Base-by-base conservation (phyloP, 2,329 filamentous ascomycete species). In the Periconia sp. region DNA sequence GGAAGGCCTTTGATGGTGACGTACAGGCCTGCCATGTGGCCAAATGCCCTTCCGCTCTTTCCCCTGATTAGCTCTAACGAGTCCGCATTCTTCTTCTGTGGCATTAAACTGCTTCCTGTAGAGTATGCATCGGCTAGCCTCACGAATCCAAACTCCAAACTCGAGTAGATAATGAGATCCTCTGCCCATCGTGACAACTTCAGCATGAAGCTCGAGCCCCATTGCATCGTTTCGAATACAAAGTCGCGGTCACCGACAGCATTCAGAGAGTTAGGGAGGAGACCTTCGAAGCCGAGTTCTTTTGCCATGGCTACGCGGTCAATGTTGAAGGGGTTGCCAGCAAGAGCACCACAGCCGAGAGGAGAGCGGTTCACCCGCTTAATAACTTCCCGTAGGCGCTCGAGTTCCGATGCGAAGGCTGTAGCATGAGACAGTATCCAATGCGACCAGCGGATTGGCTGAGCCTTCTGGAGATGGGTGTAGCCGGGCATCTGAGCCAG, bases 31-130 rank as follows among this genome's bases (percentile, higher is more conserved):
- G 87, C 82, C 83, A 92, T 88, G 53, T 90, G 86, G 18, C 89
- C 90, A 62, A 95, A 92, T 3, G 84, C 81, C 45, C 87, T 79
- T 1, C 88, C 89, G 21, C 80, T 78, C 75, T 92, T 92, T 38
- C 88, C 88, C n/a, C 88, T 81, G 46, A 92, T 79, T 24, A 92
- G 76, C 61, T 88, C 83, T 15, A 92, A 76, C 28, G 81, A 85
- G 71, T 92, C 88, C 2, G 80, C 79, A 72, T 92, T 92, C 78
- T 91, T 90, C 81, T 92, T 92, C 67, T 94, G 85, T 3, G 88
- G 87, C 87, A 92, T 91, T 41, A 91, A 73, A 3, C 81, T 85
- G 54, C 83, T 87, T 4, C 88, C 88, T 0, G 89, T 92, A 0
- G 81, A 84, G 70, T 92, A 94, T 1, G 87, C 87, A 64, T 95